Base-by-base conservation (phyloP, 257 asterid species). In the Rubia yunnanensis region DNA sequence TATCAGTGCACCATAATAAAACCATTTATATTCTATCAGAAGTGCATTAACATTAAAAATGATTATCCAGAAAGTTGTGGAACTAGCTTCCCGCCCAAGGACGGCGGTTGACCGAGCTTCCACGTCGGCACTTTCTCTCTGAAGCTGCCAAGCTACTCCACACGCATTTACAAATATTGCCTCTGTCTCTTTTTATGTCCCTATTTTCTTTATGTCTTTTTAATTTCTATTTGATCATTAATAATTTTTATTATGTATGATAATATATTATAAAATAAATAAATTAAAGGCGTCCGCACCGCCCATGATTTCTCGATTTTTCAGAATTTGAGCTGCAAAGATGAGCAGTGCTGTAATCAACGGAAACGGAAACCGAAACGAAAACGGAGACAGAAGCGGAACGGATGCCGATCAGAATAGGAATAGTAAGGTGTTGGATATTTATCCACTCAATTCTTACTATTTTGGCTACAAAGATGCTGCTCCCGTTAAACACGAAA, bases 381-480 rank as follows among this genome's bases (percentile, higher is more conserved):
- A 4, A 27, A 70, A 70, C 27, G 77, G 48, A 2, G 7, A 55
- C 30, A 6, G 46, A 13, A 22, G 1, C 52, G 63, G 50, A 5
- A 7, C 24, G 6, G 64, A 59, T 5, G 26, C 36, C 10, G 64
- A 68, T 54, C 70, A 49, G 49, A 70, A 34, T 44, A 27, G 61
- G 34, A 15, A 31, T 26, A 55, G 58, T 46, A 39, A 20, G 17
- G 81, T 73, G 2, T 24, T 92, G 70, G 86, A 87, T 74, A 78
- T 89, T 58, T 87, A 89, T 78, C 97, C 97, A 20, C 91, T 92
- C 20, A 77, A 74, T 60, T 74, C 81, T 64, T 92, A 89, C 87
- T 92, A 84, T 75, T 92, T 92, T 81, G 97, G 95, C 68, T 86
- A 87, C 74, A 80, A 36, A 30, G 86, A 81, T 35, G 76, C 88